Evolutionary conservation across 345 rosid genomes (phyloP).

Genomic region (Rhodomyrtus tomentosa): DNA sequence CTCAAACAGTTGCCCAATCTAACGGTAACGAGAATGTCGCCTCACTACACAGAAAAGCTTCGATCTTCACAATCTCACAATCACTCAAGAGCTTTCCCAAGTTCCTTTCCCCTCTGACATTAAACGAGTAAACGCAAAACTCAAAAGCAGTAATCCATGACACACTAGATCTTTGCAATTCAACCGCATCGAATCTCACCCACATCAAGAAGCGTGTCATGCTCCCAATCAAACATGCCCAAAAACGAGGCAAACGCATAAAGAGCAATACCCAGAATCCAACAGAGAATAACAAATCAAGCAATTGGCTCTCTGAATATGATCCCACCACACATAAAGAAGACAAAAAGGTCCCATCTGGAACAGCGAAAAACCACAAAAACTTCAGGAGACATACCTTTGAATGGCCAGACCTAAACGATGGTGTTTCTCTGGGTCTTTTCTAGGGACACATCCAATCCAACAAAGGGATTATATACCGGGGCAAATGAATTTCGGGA

Average conservation of each 20-base stretch:
- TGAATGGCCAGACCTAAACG: background rate
- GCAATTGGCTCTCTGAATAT: background rate
- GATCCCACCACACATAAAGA: background rate
- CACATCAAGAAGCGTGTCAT: background rate
- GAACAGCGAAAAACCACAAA: background rate
- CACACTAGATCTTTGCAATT: background rate
- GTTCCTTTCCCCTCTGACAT: background rate
- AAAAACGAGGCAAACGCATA: background rate
- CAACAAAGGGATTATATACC: background rate
- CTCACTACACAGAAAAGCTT: background rate
- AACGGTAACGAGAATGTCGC: background rate
- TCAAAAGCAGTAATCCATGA: background rate
- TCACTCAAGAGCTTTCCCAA: background rate
- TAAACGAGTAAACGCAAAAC: background rate
- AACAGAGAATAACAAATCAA: conserved; percentile 5
- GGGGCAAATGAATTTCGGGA: background rate
- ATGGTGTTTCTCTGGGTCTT: conserved; percentile 1
- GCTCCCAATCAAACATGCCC: background rate
- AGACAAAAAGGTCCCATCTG: background rate
- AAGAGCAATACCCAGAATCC: background rate
- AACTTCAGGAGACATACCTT: conserved; percentile 1
- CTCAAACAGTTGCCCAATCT: background rate
- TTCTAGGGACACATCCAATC: background rate
- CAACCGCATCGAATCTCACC: background rate
- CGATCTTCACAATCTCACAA: background rate